Percentiles rank a stretch among this genome's conserved stretches.
These are phyloP conservation scores for Pseudocercospora vitis DNA, from an alignment of 2,329 filamentous ascomycete species.

Conservation along the genomic window DNA sequence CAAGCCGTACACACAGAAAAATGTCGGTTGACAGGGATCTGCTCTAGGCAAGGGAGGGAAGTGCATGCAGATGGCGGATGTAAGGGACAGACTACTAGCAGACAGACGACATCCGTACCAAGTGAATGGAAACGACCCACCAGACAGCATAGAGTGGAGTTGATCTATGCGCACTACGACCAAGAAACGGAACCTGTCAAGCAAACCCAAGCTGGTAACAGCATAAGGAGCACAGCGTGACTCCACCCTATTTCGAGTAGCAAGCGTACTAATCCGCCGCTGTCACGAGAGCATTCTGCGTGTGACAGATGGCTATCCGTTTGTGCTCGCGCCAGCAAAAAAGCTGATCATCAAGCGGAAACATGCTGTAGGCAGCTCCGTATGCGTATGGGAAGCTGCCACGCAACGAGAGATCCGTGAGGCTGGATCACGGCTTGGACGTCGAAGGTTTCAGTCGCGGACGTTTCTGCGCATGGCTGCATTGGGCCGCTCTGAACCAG, in stretches of 20 bases:
- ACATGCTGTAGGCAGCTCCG: slow-evolving; percentile 9
- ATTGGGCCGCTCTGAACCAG: slow-evolving; percentile 14
- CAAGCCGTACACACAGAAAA: slow-evolving; percentile 12
- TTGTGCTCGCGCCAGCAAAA: slow-evolving; percentile 1
- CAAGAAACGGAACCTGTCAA: slow-evolving; percentile 7
- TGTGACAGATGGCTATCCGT: slow-evolving; percentile 17
- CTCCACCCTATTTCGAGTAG: slow-evolving; percentile 17
- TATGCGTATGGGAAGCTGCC: slow-evolving; percentile 17
- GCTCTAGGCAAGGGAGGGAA: slow-evolving; percentile 3
- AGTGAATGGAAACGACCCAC: slow-evolving; percentile 8
- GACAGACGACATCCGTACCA: slow-evolving; percentile 1
- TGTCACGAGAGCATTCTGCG: slow-evolving; percentile 22
- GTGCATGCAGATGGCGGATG: slow-evolving; percentile 16
- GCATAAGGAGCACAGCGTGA: slow-evolving; percentile 1
- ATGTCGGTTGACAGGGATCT: slow-evolving; percentile 14
- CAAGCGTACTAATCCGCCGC: slow-evolving; percentile 10
- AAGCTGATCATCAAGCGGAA: slow-evolving; percentile 22
- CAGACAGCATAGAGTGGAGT: too few relatives aligned
- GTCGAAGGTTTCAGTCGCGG: slow-evolving; percentile 18
- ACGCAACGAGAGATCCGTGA: too few relatives aligned
- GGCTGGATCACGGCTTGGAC: slow-evolving; percentile 8
- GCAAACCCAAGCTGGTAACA: slow-evolving; percentile 4
- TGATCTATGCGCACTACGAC: slow-evolving; percentile 5
- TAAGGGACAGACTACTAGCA: slow-evolving; percentile 10
- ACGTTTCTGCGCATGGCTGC: slow-evolving; percentile 21